Evolutionary conservation across 75 land plant genomes (phyloP).

Genomic region (Chamaecyparis obtusa): DNA sequence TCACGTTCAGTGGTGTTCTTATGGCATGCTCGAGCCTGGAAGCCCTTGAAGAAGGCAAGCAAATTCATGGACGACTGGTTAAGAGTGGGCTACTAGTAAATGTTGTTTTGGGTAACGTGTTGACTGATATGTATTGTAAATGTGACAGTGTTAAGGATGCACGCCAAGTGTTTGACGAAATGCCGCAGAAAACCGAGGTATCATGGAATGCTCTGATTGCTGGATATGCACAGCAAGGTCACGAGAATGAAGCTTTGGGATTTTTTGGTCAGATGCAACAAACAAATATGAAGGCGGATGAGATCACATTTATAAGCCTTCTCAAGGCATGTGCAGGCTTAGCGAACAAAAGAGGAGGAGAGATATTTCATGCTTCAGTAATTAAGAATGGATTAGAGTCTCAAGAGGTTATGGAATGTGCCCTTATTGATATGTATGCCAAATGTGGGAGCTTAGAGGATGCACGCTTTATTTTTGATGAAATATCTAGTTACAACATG

Average conservation of each 20-base stretch:
- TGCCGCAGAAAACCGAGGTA: constrained; percentile 14
- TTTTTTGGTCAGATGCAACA: constrained; percentile 21
- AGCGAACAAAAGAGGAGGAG: constrained; percentile 20
- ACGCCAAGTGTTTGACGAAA: constrained; percentile 13
- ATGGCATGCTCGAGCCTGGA: constrained; percentile 14
- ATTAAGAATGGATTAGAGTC: constrained; percentile 18
- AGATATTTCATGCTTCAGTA: constrained; percentile 22
- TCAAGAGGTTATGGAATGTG: constrained; percentile 15
- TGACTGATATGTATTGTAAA: constrained; percentile 24
- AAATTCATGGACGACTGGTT: constrained; percentile 12
- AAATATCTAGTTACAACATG: constrained; percentile 40
- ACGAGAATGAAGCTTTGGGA: constrained; percentile 19
- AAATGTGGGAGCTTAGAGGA: constrained; percentile 33
- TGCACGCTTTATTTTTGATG: constrained; percentile 42
- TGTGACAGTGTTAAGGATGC: constrained; percentile 18
- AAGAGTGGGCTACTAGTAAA: constrained; percentile 7
- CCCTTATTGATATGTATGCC: constrained; percentile 41
- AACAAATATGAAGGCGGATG: constrained; percentile 19
- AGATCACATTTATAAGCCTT: constrained; percentile 22
- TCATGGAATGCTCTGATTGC: constrained; percentile 43
- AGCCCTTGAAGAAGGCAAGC: neutral
- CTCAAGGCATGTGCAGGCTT: constrained; percentile 34
- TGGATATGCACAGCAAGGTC: constrained; percentile 25
- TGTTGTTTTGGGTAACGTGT: constrained; percentile 10
- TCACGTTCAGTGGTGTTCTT: constrained; percentile 10